Evolutionary conservation across 2,329 filamentous ascomycete species (phyloP), one percentile per base, ranked within the genome.

Genomic region (Phialophora macrospora): DNA sequence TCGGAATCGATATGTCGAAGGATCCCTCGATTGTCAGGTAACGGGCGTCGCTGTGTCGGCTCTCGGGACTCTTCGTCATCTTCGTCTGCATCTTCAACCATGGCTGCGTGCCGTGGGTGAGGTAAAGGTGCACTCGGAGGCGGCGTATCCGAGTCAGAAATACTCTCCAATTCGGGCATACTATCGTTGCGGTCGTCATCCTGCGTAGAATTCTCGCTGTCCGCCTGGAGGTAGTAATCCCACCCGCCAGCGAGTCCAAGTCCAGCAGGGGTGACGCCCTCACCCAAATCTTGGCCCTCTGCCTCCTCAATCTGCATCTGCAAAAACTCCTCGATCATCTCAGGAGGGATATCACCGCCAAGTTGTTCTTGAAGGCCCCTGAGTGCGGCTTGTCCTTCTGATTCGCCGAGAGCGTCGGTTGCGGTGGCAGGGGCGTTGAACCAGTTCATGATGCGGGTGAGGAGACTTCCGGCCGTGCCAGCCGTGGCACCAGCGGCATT

Each of bases 361-460:
- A 72, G 70, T 41, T 68, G 57, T 44, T 69, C 64, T 49, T 68
- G 68, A 14, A 72, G 51, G 6, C 57, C 52, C 3, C 62, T 63
- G 12, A 71, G 52, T n/a, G 70, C 71, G n/a, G 62, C 66, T 49
- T 69, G 59, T n/a, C 67, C 71, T 48, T 70, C 65, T 9, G 66
- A 63, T 17, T 62, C 59, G 34, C 60, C 66, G 20, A 56, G 46
- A 2, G 51, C 44, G 24, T 64, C 63, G 12, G 65, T 34, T 20
- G 64, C 55, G 17, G 46, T 55, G 11, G 63, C 68, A 32, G 67
- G 68, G 22, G 55, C 61, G 24, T 65, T 60, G 55, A 72, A 73
- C 70, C 70, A 70, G 30, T 65, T 68, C 61, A 71, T 63, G 24
- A 71, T 62, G n/a, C 71, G 64, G 32, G 63, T 64, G 11, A 72